These are phyloP conservation scores for Pichia scutulata DNA, from an alignment of 805 yeast species.

Conservation along the genomic window DNA sequence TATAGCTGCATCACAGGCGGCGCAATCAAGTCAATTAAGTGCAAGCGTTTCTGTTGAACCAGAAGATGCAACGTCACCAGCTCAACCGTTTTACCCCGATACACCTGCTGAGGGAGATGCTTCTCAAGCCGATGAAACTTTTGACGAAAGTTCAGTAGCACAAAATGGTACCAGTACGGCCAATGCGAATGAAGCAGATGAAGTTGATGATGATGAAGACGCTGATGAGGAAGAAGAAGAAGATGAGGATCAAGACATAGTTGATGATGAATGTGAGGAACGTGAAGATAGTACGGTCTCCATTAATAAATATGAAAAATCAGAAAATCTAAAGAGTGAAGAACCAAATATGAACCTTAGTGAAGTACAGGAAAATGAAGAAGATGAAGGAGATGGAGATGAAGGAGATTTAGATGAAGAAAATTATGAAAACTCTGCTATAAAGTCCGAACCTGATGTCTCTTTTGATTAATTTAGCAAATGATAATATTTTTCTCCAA, in stretches of 20 bases:
- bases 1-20: constrained; percentile 2
- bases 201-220: background rate
- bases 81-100: background rate
- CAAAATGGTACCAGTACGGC: background rate
- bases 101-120: background rate
- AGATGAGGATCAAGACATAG: constrained; percentile 1
- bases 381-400: constrained; percentile 6
- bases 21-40: background rate
- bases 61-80: background rate
- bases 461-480: constrained; percentile 1
- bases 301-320: constrained; percentile 6
- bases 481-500: background rate
- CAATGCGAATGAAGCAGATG: background rate
- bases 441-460: constrained; percentile 5
- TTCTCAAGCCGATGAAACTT: constrained; percentile 2
- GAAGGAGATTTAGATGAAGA: background rate
- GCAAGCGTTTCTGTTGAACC: constrained; percentile 6
- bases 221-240: background rate
- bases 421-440: background rate
- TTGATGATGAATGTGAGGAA: constrained; percentile 5
- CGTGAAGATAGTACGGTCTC: constrained; percentile 5
- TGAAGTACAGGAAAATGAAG: constrained; percentile 3
- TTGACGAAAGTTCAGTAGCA: background rate
- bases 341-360: background rate
- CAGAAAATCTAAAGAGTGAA: constrained; percentile 11